Evolutionary conservation across 345 rosid genomes (phyloP).

Genomic region (Syzygium jambos): DNA sequence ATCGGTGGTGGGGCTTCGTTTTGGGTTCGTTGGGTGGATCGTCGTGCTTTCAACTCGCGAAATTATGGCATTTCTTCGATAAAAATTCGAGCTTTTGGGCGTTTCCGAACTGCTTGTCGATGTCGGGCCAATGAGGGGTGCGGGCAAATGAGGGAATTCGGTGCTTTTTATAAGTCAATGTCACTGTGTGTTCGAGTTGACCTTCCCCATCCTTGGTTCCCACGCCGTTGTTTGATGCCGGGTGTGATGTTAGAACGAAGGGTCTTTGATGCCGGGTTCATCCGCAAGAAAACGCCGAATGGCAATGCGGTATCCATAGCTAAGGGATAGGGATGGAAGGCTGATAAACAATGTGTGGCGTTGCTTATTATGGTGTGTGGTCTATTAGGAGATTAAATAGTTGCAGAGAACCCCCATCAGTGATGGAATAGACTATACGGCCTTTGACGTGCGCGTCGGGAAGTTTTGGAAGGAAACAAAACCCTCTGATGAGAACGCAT

Average conservation of each 20-base stretch:
- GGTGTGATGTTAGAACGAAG: not conserved
- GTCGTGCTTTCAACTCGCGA: not conserved
- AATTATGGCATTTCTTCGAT: not conserved
- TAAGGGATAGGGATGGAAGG: not conserved
- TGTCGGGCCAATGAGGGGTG: not conserved
- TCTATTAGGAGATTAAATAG: not conserved
- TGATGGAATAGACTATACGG: not conserved
- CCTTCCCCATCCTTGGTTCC: not conserved
- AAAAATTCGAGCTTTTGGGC: not conserved
- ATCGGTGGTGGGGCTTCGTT: not conserved
- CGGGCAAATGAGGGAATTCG: not conserved
- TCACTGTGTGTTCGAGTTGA: not conserved
- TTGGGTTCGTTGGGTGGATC: not conserved
- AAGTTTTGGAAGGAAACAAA: not conserved
- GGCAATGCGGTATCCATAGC: not conserved
- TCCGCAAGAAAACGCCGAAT: not conserved
- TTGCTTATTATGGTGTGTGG: not conserved
- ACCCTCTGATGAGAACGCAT: not conserved
- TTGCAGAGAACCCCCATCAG: not conserved
- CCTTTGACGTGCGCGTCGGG: not conserved
- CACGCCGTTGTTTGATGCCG: not conserved
- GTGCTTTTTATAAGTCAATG: not conserved
- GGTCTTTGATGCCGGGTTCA: not conserved
- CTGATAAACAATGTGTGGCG: not conserved
- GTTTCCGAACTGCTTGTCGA: not conserved